phyloP scores from a whole-genome alignment of 306 rosid genomes.

The Purshia tridentata region DNA sequence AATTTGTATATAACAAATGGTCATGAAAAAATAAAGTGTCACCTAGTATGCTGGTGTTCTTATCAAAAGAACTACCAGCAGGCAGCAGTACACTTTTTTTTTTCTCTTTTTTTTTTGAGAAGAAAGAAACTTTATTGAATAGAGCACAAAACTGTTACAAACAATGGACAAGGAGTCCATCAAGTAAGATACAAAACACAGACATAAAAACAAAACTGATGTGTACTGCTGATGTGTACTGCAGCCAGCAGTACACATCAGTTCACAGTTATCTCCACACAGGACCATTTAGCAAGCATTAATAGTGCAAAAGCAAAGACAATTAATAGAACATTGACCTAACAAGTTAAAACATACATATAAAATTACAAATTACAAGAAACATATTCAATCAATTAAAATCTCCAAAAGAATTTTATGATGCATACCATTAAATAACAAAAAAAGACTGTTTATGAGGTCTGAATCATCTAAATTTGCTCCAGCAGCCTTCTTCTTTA shows the following conservation, averaged over 20 bases:
- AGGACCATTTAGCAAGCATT: background rate
- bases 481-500: constrained; percentile 84
- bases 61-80: background rate
- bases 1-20: background rate
- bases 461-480: constrained; percentile 76
- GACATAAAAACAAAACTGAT: too few relatives aligned
- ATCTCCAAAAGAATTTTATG: constrained; percentile 18
- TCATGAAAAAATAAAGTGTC: background rate
- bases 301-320: background rate
- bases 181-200: too few relatives aligned
- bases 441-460: constrained; percentile 70
- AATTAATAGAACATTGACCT: background rate
- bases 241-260: too few relatives aligned
- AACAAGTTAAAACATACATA: background rate
- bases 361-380: background rate
- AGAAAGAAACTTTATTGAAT: too few relatives aligned
- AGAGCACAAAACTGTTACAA: too few relatives aligned
- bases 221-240: too few relatives aligned
- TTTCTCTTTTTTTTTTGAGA: too few relatives aligned
- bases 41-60: background rate
- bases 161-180: too few relatives aligned
- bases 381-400: constrained; percentile 3
- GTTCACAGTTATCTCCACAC: background rate
- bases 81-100: too few relatives aligned
- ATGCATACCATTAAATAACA: constrained; percentile 77